These are phyloP conservation scores for Thuidium tamariscinum DNA, from an alignment of 225 moss, liverwort and hornwort species.

Conservation along the genomic window DNA sequence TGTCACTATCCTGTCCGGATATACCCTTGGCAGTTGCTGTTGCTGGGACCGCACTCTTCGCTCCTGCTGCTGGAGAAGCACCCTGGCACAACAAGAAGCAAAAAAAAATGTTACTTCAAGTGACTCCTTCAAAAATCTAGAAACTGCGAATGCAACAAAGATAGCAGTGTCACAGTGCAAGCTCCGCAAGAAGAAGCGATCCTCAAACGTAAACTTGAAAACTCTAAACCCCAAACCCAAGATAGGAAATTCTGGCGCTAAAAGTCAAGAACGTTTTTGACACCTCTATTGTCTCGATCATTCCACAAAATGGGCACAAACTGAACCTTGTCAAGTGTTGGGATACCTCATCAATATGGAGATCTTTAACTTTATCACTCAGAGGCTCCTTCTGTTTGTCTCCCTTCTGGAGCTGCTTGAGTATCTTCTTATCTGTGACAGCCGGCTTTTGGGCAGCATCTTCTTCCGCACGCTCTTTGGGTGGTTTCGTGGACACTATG, in stretches of 20 bases:
- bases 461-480: slow-evolving; percentile 19
- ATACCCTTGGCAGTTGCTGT: not conserved
- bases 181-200: not conserved
- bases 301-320: not conserved
- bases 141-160: not conserved
- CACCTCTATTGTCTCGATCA: not conserved
- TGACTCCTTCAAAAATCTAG: not conserved
- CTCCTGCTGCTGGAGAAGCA: not conserved
- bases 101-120: not conserved
- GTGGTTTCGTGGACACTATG: slow-evolving; percentile 86
- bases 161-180: not conserved
- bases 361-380: slow-evolving; percentile 25
- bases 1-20: not conserved
- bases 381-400: slow-evolving; percentile 29
- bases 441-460: not conserved
- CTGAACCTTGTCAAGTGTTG: not conserved
- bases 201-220: not conserved
- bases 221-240: not conserved
- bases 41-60: not conserved
- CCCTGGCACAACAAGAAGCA: not conserved
- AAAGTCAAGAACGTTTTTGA: not conserved
- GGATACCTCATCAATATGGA: slow-evolving; percentile 14
- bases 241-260: not conserved
- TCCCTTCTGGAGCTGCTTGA: slow-evolving; percentile 7
- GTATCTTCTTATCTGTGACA: not conserved